Evolutionary conservation across 352 stramenopile genomes (phyloP).

Genomic region (Globisporangium acanthophoron): DNA sequence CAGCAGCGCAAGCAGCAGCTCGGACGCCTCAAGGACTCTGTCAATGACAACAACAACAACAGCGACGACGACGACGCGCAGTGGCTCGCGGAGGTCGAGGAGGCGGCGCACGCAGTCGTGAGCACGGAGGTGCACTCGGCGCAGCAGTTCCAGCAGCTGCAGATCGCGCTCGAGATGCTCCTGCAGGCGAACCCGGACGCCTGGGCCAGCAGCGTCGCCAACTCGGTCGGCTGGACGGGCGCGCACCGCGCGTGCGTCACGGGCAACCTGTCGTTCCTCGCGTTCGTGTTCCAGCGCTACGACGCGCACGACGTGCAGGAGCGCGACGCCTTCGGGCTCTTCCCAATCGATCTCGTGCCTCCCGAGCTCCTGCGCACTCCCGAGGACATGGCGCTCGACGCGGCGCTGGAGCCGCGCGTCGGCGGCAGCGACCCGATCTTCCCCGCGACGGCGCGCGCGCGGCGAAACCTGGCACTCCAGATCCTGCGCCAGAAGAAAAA

Average conservation of each 20-base stretch:
- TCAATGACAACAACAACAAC: background rate
- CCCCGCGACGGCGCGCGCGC: constrained; percentile 15
- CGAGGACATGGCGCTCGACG: constrained; percentile 19
- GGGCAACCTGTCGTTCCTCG: constrained; percentile 50
- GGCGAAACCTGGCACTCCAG: constrained; percentile 28
- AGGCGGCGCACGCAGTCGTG: constrained; percentile 51
- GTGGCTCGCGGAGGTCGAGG: constrained; percentile 31
- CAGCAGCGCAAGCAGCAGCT: constrained; percentile 14
- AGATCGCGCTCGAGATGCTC: constrained; percentile 57
- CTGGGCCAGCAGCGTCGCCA: constrained; percentile 24
- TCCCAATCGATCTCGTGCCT: constrained; percentile 51
- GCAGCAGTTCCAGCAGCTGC: constrained; percentile 53
- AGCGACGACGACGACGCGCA: constrained; percentile 5
- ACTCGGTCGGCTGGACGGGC: constrained; percentile 37
- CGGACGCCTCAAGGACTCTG: constrained; percentile 7
- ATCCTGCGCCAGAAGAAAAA: constrained; percentile 30
- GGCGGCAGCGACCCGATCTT: constrained; percentile 6
- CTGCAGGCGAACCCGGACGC: constrained; percentile 26
- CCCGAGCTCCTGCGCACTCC: constrained; percentile 32
- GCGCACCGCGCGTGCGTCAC: constrained; percentile 54
- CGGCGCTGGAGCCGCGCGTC: constrained; percentile 1
- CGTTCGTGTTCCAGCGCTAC: constrained; percentile 42
- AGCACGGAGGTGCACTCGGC: constrained; percentile 47
- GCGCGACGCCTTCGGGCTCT: constrained; percentile 45
- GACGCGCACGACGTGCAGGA: constrained; percentile 23